Base-by-base conservation (phyloP, 345 rosid species). In the Mercurialis annua region DNA sequence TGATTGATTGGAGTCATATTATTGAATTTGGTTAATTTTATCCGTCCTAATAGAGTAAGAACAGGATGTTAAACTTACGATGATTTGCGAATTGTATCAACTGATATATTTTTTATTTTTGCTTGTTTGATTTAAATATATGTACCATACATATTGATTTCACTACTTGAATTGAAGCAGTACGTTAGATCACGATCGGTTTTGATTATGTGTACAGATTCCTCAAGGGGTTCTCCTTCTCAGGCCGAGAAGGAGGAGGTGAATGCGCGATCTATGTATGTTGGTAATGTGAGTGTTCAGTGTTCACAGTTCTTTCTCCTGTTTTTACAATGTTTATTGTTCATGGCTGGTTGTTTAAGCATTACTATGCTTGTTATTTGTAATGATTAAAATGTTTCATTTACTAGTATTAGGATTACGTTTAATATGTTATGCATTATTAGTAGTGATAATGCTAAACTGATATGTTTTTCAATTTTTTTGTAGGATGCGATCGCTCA, bases 201-300 rank as follows among this genome's bases (percentile, higher is more conserved):
- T 46, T 17, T 75, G 74, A 60, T 44, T 69, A 54, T 78, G 44
- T 67, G 38, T 80, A 82, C 79, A 89, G 99, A 94, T 80, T 69
- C 96, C 58, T 75, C 97, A 7, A 59, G 81, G 70, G 79, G 73
- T 81, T 81, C 92, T 63, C 90, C 87, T 1, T 77, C 90, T 51
- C 70, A 80, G 50, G 97, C 96, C 71, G 98, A 91, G 80, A 94
- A 94, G 88, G 99, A 94, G 78, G 99, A 94, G 81, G 96, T 91
- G 64, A 98, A 94, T 84, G 16, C 96, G 0, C 95, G 99, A 24
- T 94, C 99, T 4, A 86, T 94, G 29, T 94, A 91, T 71, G 99
- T 94, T 56, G 99, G 99, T 75, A 94, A 94, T 84, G 99, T 94
- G 83, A 89, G 97, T 76, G 64, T 78, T 76, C 29, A 57, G 71